Conservation (phyloP, 2,329 filamentous ascomycete genomes). For the Penicillium sp. region DNA sequence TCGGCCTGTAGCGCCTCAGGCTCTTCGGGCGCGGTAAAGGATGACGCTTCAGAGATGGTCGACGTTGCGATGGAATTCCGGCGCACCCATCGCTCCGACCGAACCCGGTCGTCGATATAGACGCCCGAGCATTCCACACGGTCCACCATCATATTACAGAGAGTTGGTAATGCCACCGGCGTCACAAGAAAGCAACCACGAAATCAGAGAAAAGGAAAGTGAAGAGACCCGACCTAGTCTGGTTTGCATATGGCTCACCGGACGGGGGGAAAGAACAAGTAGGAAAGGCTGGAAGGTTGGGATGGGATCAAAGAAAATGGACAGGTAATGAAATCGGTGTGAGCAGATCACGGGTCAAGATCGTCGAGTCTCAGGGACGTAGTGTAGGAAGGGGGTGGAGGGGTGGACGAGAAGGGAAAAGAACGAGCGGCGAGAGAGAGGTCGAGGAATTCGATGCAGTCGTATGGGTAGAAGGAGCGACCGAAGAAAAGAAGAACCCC, state of each 20-base stretch:
- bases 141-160: slow-evolving; percentile 41
- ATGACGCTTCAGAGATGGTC: slow-evolving; percentile 26
- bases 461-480: background rate
- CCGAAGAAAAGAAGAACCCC: background rate
- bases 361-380: background rate
- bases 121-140: slow-evolving; percentile 45
- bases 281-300: background rate
- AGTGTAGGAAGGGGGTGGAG: background rate
- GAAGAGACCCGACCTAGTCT: slow-evolving; percentile 15
- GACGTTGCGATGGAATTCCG: slow-evolving; percentile 30
- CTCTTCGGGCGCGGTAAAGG: slow-evolving; percentile 38
- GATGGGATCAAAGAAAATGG: background rate
- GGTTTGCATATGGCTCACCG: slow-evolving; percentile 30
- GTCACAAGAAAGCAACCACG: slow-evolving; percentile 12
- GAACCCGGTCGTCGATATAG: slow-evolving; percentile 49
- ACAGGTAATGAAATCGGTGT: background rate
- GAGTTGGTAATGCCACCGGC: slow-evolving; percentile 5
- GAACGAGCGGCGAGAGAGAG: background rate
- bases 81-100: slow-evolving; percentile 46
- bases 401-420: background rate
- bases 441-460: background rate
- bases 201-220: slow-evolving; percentile 13
- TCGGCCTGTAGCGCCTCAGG: slow-evolving; percentile 49
- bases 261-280: background rate
- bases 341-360: background rate